Evolutionary conservation across 352 stramenopile genomes (phyloP), one percentile per base, ranked within the genome.

Genomic region (Phytopythium kandeliae): DNA sequence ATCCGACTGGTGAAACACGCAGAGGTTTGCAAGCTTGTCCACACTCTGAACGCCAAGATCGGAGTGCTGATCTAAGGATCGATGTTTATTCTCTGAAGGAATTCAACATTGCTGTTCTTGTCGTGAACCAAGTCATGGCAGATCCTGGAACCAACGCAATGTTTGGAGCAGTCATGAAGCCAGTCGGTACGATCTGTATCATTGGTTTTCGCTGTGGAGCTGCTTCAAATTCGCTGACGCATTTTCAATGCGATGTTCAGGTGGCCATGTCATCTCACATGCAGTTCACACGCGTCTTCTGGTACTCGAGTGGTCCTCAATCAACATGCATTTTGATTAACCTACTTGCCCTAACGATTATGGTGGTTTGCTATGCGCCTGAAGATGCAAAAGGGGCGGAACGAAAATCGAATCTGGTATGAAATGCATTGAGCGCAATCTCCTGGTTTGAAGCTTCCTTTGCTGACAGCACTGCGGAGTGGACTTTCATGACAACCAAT

Each of bases 271-370:
- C 50, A 97, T 99, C 56, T 97, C 97, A 2, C 97, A 99, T 67
- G 97, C 96, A 22, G 97, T 93, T 12, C 98, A 97, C 48, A 99
- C 96, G 13, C 85, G 97, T 19, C 63, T 99, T n/a, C 65, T 86
- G 64, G 78, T 97, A 69, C 34, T 42, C 28, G 12, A 9, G 1
- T 1, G 17, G 15, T 0, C 25, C 0, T 41, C 15, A 4, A 9
- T 25, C 4, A 12, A 48, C 34, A 12, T 6, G 36, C 30, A 47
- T 30, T 1, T 33, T 59, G 10, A 34, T 36, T 24, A 0, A 2
- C 22, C 31, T 30, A 33, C 43, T 55, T 43, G 11, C 28, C 43
- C n/a, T 58, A 19, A 31, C 38, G 8, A 9, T 16, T 0, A 17
- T 9, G 13, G 9, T 31, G 13, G 19, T 45, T 19, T 45, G 5